These are phyloP conservation scores for Botryotinia convoluta DNA, from an alignment of 2,329 filamentous ascomycete species.

Conservation along the genomic window DNA sequence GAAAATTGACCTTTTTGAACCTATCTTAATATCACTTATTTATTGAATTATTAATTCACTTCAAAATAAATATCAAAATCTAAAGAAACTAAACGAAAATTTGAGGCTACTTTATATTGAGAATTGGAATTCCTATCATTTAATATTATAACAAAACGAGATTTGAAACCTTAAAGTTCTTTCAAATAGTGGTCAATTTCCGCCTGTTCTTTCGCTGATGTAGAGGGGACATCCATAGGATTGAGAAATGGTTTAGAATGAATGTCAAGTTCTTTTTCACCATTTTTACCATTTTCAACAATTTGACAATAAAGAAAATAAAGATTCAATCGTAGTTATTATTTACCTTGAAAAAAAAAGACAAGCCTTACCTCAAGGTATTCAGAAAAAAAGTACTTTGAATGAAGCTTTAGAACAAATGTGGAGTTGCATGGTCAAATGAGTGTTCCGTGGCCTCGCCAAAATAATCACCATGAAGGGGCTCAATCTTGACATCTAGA, in stretches of 20 bases:
- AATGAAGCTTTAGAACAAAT: fast-evolving
- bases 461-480: background rate
- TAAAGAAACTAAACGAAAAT: too few species aligned
- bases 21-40: too few species aligned
- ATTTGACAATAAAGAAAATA: background rate
- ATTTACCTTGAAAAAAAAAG: background rate
- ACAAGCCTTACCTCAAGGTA: background rate
- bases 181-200: too few species aligned
- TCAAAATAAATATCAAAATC: too few species aligned
- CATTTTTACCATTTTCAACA: background rate
- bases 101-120: too few species aligned
- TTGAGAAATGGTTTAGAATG: background rate
- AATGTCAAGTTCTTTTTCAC: background rate
- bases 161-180: too few species aligned
- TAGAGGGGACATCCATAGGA: fast-evolving
- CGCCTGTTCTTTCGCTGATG: too few species aligned
- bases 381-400: background rate
- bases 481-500: background rate
- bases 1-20: too few species aligned
- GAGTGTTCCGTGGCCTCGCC: background rate
- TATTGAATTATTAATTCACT: too few species aligned
- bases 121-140: too few species aligned
- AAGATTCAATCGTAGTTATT: background rate
- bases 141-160: too few species aligned
- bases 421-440: background rate